These are phyloP conservation scores for Trametes cinnabarina DNA, from an alignment of 768 basidiomycete species.

Conservation along the genomic window DNA sequence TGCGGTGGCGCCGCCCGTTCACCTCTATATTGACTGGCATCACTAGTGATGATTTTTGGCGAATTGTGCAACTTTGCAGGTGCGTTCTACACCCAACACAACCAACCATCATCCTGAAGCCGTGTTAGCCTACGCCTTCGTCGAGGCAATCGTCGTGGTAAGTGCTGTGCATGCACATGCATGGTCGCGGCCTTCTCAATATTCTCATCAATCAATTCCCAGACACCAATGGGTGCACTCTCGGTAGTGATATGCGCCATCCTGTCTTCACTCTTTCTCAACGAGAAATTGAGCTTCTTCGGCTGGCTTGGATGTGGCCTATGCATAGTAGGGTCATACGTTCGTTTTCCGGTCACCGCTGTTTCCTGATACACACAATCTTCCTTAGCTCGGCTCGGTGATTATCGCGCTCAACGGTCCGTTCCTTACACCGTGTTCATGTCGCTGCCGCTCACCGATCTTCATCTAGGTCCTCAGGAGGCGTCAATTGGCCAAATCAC, in stretches of 20 bases:
- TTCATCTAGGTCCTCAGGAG: slow-evolving; percentile 60
- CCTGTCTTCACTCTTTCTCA: slow-evolving; percentile 88
- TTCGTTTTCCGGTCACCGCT: neutral
- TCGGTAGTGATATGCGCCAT: slow-evolving; percentile 96
- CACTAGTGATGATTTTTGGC: slow-evolving; percentile 85
- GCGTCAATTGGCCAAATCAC: slow-evolving; percentile 64
- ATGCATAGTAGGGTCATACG: slow-evolving; percentile 69
- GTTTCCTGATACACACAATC: neutral
- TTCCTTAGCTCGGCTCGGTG: slow-evolving; percentile 70
- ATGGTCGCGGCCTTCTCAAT: slow-evolving; percentile 3
- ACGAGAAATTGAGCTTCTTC: slow-evolving; percentile 91
- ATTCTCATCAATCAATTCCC: slow-evolving; percentile 3
- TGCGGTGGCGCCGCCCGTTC: no score
- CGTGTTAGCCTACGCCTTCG: slow-evolving; percentile 75
- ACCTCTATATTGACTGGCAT: neutral
- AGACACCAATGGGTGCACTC: slow-evolving; percentile 94
- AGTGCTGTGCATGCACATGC: slow-evolving; percentile 27
- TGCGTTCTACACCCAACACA: slow-evolving; percentile 36
- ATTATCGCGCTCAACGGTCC: slow-evolving; percentile 88
- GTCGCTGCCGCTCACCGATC: neutral
- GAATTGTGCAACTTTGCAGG: slow-evolving; percentile 85
- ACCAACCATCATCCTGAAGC: slow-evolving; percentile 19
- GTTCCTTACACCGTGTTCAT: slow-evolving; percentile 18
- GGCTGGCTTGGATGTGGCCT: slow-evolving; percentile 94
- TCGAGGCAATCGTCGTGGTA: slow-evolving; percentile 90